Conservation (phyloP, 2,329 filamentous ascomycete genomes). For the Aspergillus quadricinctus region DNA sequence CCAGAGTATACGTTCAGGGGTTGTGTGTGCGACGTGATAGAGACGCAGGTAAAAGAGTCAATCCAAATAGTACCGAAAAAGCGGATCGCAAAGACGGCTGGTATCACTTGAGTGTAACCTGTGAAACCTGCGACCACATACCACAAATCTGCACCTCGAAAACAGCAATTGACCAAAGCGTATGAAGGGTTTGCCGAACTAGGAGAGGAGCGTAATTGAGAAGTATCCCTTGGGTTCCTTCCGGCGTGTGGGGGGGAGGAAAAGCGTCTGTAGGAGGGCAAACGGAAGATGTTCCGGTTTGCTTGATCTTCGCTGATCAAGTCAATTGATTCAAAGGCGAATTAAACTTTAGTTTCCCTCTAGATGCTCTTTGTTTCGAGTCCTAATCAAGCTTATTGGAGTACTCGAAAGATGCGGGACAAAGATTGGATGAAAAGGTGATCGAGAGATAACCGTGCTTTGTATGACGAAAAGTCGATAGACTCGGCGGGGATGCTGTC, state of each 20-base stretch:
- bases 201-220: constrained; percentile 10
- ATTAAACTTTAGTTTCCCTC: neutral
- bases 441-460: neutral
- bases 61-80: constrained; percentile 12
- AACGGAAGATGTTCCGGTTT: neutral
- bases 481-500: neutral
- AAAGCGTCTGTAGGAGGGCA: neutral
- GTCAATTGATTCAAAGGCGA: neutral
- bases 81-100: constrained; percentile 18
- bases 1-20: neutral
- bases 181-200: constrained; percentile 6
- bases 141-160: constrained; percentile 17
- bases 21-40: constrained; percentile 19
- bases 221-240: constrained; percentile 11
- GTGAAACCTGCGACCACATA: constrained; percentile 16
- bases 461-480: neutral
- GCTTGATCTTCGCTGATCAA: neutral
- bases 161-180: constrained; percentile 5
- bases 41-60: constrained; percentile 9
- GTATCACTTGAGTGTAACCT: constrained; percentile 21
- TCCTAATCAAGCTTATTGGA: neutral
- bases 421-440: neutral
- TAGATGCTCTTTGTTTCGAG: neutral
- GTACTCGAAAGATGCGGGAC: neutral
- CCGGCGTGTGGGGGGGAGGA: neutral